These are phyloP conservation scores for Prillingera fragicola DNA, from an alignment of 1,284 basidiomycete genomes.

Conservation along the genomic window DNA sequence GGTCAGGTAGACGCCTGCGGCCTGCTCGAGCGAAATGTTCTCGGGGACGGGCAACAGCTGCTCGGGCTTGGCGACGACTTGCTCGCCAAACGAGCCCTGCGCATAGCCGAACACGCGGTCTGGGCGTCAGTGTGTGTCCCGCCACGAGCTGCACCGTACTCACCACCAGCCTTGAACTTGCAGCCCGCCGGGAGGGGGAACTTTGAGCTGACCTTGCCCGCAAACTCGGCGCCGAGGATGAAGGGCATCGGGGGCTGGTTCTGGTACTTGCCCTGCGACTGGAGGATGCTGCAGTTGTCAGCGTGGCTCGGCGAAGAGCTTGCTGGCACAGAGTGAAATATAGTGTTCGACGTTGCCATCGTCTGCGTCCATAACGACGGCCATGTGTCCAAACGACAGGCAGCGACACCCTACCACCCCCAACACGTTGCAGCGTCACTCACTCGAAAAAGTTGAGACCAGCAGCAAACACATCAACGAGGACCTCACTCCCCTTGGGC, in stretches of 20 bases:
- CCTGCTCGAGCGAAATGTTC: constrained; percentile 62
- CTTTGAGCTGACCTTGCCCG: constrained; percentile 65
- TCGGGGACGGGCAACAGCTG: constrained; percentile 58
- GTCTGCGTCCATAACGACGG: too few relatives aligned
- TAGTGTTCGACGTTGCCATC: too few relatives aligned
- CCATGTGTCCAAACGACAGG: too few relatives aligned
- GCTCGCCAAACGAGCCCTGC: constrained; percentile 72
- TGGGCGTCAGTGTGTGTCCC: constrained; percentile 23
- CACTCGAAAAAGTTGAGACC: constrained; percentile 45
- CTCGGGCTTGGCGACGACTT: constrained; percentile 56
- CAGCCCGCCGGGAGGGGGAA: constrained; percentile 80
- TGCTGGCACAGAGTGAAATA: too few relatives aligned
- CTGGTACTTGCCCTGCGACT: constrained; percentile 84
- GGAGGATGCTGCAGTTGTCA: constrained; percentile 55
- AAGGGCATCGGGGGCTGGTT: constrained; percentile 75
- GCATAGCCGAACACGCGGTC: constrained; percentile 84
- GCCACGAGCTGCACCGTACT: constrained; percentile 4
- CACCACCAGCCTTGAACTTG: constrained; percentile 64
- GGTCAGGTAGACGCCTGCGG: constrained; percentile 38
- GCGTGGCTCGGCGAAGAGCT: constrained; percentile 2
- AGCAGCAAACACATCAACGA: constrained; percentile 67
- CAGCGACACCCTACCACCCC: too few relatives aligned
- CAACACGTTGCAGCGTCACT: constrained; percentile 4
- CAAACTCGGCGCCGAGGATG: constrained; percentile 75
- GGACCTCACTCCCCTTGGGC: constrained; percentile 57